A percentile compares a stretch with the other conserved stretches of the same genome.
phyloP scores from a whole-genome alignment of 192 early-diverging fungal species.

The Cladochytrium replicatum region DNA sequence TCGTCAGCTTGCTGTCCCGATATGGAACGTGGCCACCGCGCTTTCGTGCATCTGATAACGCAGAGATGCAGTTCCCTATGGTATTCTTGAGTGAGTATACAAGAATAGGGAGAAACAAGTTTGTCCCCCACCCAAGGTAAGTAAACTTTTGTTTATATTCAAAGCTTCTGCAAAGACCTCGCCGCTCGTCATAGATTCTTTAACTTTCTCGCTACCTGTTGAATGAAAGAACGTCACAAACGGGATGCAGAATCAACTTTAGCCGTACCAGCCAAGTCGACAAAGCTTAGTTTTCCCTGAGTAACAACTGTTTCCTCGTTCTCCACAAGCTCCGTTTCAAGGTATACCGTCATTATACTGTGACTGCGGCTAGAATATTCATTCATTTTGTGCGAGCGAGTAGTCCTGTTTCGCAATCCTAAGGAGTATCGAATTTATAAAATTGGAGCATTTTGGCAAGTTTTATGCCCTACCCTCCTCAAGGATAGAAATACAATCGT shows the following conservation, averaged over 20 bases:
- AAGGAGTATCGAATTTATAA: conserved; percentile 1
- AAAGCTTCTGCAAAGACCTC: conserved; percentile 38
- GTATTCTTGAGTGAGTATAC: conserved; percentile 2
- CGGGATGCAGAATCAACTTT: neutral
- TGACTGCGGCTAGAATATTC: conserved; percentile 44
- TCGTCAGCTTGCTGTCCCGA: conserved; percentile 51
- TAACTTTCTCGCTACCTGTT: conserved; percentile 44
- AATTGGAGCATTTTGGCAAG: no score
- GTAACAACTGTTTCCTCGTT: conserved; percentile 3
- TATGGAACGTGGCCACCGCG: conserved; percentile 41
- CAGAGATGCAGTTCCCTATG: conserved; percentile 28
- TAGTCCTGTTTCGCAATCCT: conserved; percentile 44
- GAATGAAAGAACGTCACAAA: neutral
- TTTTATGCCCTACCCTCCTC: conserved; percentile 32
- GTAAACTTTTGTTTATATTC: conserved; percentile 47
- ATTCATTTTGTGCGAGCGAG: conserved; percentile 42
- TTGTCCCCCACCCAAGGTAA: conserved; percentile 42
- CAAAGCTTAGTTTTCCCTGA: conserved; percentile 44
- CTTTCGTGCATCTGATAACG: conserved; percentile 19
- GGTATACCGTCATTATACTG: conserved; percentile 41
- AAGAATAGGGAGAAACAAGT: neutral
- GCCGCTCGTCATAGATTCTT: conserved; percentile 36
- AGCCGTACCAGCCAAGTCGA: conserved; percentile 43
- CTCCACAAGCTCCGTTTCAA: conserved; percentile 23
- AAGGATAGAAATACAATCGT: conserved; percentile 42